These are phyloP conservation scores for Penicillium nordicum DNA, from an alignment of 2,329 filamentous ascomycete species.

Conservation along the genomic window DNA sequence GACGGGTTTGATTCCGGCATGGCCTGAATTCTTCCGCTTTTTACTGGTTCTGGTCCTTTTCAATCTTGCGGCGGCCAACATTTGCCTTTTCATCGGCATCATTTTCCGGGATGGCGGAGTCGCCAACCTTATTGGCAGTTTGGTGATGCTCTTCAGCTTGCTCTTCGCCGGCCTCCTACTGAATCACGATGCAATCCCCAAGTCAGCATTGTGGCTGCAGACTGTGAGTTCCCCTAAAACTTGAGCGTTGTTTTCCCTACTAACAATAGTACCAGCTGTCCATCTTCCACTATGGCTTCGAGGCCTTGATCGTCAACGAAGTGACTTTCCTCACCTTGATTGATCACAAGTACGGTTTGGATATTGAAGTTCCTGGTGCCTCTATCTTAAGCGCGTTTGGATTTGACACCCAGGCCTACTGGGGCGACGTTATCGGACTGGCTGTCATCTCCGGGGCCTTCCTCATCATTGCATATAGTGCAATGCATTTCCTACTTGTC, in stretches of 20 bases:
- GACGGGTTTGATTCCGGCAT: conserved; percentile 84
- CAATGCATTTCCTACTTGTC: conserved; percentile 90
- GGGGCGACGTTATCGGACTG: conserved; percentile 77
- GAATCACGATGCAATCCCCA: conserved; percentile 90
- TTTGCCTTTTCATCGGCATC: conserved; percentile 95
- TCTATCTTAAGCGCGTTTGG: conserved; percentile 93
- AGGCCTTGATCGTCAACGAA: conserved; percentile 95
- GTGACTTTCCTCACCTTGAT: conserved; percentile 84
- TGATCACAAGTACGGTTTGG: conserved; percentile 91
- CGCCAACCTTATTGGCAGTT: conserved; percentile 85
- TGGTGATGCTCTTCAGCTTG: conserved; percentile 96
- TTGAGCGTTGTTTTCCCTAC: conserved; percentile 8
- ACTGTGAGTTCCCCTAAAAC: conserved; percentile 50
- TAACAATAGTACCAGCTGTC: conserved; percentile 58
- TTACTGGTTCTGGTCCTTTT: conserved; percentile 89
- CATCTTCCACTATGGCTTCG: conserved; percentile 98
- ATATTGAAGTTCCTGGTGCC: conserved; percentile 92
- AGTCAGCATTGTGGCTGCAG: conserved; percentile 84
- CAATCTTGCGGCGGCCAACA: conserved; percentile 88
- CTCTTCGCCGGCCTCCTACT: conserved; percentile 91
- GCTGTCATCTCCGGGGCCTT: conserved; percentile 79
- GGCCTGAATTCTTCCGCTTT: conserved; percentile 83
- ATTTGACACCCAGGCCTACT: conserved; percentile 82
- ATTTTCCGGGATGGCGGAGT: conserved; percentile 88
- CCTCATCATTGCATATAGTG: conserved; percentile 79